Evolutionary conservation across 306 rosid species (phyloP).

Genomic region (Arachis stenosperma): DNA sequence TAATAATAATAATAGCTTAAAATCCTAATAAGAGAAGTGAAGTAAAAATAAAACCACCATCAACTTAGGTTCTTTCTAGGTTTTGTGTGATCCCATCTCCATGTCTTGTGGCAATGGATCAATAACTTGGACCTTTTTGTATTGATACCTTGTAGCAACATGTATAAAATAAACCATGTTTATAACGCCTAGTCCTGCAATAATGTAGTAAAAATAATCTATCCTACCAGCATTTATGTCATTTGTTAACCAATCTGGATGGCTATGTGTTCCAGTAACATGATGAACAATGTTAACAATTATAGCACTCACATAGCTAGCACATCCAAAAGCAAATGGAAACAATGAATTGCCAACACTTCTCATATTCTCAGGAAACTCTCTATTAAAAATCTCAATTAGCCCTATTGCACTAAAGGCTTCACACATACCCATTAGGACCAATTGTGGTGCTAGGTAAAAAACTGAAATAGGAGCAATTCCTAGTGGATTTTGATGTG

Average conservation of each 20-base stretch:
- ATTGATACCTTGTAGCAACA: conserved; percentile 50
- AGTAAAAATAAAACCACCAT: no score
- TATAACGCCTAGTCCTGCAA: conserved; percentile 50
- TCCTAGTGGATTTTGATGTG: conserved; percentile 33
- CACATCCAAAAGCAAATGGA: conserved; percentile 43
- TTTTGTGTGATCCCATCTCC: conserved; percentile 10
- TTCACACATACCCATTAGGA: conserved; percentile 63
- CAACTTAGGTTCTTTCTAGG: neutral
- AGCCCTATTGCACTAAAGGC: conserved; percentile 56
- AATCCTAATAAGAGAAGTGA: no score
- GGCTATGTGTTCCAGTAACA: conserved; percentile 32
- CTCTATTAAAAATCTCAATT: conserved; percentile 65
- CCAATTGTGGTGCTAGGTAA: conserved; percentile 66
- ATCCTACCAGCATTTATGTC: conserved; percentile 63
- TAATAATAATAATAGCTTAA: no score
- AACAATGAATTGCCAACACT: conserved; percentile 67
- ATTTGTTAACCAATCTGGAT: conserved; percentile 65
- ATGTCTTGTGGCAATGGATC: conserved; percentile 6
- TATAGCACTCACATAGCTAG: conserved; percentile 53
- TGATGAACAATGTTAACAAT: conserved; percentile 52
- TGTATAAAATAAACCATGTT: conserved; percentile 52
- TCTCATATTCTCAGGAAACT: conserved; percentile 72
- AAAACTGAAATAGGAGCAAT: conserved; percentile 51
- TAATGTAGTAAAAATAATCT: conserved; percentile 65
- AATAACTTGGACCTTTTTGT: conserved; percentile 43